phyloP scores from a whole-genome alignment of 495 filamentous ascomycete species.

The Cudoniella acicularis region DNA sequence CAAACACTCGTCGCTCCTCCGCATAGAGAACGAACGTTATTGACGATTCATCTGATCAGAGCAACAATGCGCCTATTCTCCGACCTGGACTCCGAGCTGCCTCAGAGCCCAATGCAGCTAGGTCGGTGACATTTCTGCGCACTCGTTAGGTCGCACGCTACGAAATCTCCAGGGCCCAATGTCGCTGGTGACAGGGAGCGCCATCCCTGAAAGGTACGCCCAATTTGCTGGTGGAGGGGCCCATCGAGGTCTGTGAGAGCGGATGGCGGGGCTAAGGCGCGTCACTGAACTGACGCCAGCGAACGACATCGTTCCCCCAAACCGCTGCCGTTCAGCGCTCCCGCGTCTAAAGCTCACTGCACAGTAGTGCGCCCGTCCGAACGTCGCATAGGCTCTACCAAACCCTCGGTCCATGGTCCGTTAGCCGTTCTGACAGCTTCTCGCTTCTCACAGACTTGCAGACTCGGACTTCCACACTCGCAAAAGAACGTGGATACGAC shows the following conservation, averaged over 20 bases:
- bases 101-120: neutral
- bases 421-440: neutral
- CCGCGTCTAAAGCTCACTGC: neutral
- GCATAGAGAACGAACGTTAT: neutral
- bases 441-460: no score
- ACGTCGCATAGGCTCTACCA: neutral
- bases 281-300: neutral
- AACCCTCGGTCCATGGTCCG: neutral
- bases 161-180: no score
- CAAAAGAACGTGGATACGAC: neutral
- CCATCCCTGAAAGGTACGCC: neutral
- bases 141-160: no score
- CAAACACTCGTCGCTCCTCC: neutral
- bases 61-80: conserved; percentile 19
- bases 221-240: neutral
- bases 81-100: neutral
- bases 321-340: neutral
- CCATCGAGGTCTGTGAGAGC: no score
- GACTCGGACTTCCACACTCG: neutral
- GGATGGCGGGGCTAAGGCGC: neutral
- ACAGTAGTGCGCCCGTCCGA: no score
- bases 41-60: neutral
- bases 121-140: neutral
- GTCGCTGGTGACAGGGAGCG: conserved; percentile 1
- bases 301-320: neutral